Percentiles rank a stretch among this genome's conserved stretches.
Conservation (phyloP, 345 rosid genomes). For the Ailanthus altissimus region DNA sequence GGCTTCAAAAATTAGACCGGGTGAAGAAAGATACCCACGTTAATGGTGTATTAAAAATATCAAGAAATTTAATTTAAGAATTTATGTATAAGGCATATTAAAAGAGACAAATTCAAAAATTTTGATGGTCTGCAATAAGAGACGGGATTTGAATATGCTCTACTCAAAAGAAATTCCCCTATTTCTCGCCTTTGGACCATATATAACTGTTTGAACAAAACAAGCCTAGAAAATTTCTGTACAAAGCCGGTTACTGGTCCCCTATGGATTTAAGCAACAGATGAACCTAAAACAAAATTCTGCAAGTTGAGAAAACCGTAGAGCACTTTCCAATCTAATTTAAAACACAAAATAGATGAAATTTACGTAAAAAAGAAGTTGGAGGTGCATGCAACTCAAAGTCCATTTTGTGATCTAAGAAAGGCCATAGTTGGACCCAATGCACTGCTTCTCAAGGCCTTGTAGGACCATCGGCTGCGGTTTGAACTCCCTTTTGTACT, state of each 20-base stretch:
- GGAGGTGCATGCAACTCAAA: slow-evolving; percentile 23
- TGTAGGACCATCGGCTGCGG: slow-evolving; percentile 58
- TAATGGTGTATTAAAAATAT: too few species aligned
- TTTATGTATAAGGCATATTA: too few species aligned
- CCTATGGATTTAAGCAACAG: neutral
- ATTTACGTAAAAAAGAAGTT: slow-evolving; percentile 5
- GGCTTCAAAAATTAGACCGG: too few species aligned
- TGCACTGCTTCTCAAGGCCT: slow-evolving; percentile 73
- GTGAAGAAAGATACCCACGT: too few species aligned
- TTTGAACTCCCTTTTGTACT: slow-evolving; percentile 47
- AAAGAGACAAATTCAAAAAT: too few species aligned
- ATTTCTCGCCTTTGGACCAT: neutral
- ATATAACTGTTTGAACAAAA: neutral
- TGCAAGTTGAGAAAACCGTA: neutral
- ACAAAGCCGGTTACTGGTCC: neutral
- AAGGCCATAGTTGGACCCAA: slow-evolving; percentile 82
- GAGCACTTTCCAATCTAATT: neutral
- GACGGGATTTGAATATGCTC: too few species aligned
- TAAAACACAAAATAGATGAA: neutral
- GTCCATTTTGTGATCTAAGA: slow-evolving; percentile 67
- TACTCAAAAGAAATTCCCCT: neutral
- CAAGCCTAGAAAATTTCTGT: neutral
- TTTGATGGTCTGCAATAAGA: too few species aligned
- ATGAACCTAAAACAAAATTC: slow-evolving; percentile 4
- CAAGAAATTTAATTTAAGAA: too few species aligned